Base-by-base conservation (phyloP, 805 yeast genomes). In the Pichia occidentalis region DNA sequence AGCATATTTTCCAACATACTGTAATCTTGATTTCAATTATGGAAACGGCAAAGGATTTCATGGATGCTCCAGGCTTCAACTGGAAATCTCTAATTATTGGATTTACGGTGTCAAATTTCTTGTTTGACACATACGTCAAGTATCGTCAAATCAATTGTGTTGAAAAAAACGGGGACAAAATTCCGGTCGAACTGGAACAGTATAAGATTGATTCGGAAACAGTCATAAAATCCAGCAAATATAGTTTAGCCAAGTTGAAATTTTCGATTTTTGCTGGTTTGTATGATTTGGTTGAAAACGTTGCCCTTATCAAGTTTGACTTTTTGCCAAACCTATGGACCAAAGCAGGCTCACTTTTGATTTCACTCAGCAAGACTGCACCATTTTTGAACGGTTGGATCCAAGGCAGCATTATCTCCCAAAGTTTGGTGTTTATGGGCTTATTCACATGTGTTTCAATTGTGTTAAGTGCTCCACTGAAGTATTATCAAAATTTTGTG, bases 31-130 rank as follows among this genome's bases (percentile, higher is more conserved):
- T 46, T 10, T 48, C 51, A 19, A 26, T 61, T n/a, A 52, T 62
- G 26, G 59, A 62, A 30, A 32, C 56, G 11, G 57, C 77, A 10
- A 72, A 78, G 43, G 53, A 68, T 3, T 59, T 72, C 24, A 63
- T 81, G 43, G 95, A 86, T 54, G 65, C 62, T 34, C 80, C 92
- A 4, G 68, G 70, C 12, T 73, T 85, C 51, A 73, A 86, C 44
- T 92, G 96, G 96, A 86, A 85, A 54, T 52, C 69, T 10, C 65
- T 88, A 30, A 74, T 90, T 32, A 57, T 83, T 31, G 84, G 87
- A 1, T 77, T 86, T 53, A 71, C 94, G 4, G 65, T 80, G 12
- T 84, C 83, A 23, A 83, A 86, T 55, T 86, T 72, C 53, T 60
- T 70, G 4, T 87, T 87, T 56, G 92, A 85, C 49, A 69, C 81